Evolutionary conservation across 1,139 yeast genomes (phyloP), one percentile per base, ranked within the genome.

Genomic region (Hansenula anomala): DNA sequence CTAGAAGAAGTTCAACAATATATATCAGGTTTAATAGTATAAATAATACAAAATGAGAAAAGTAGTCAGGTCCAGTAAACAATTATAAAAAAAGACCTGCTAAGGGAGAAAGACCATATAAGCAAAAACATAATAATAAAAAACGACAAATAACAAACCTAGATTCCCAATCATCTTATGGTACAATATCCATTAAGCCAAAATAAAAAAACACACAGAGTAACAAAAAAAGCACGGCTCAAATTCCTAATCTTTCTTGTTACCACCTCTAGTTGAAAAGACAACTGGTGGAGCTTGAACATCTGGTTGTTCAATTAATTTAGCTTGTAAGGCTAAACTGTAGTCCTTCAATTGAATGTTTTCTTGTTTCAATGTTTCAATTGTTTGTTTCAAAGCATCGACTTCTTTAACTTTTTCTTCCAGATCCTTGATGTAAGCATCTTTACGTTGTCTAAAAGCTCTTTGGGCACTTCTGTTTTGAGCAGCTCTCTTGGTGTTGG

Each of bases 401-500:
- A 77, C 75, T 56, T 80, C 82, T 35, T 72, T 69, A 6, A 85
- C 86, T 56, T 80, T 80, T 28, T 67, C 61, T 63, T 88, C 96
- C 45, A 88, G 68, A 36, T 86, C 90, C 60, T 80, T 83, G 49
- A 88, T 78, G 54, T 85, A 79, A 44, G 75, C 73, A 51, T 86
- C 95, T 57, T 84, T 81, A 42, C 96, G 71, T 55, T 78, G 80
- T 56, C 96, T 73, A 63, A 87, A 88, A 11, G 95, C 95, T 50
- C 86, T 75, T 61, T 88, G 96, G 1, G 96, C 96, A 43, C 78
- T 80, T 54, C 96, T 69, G 64, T 88, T 88, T 61, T 88, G 96
- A 15, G 83, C 87, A 2, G 96, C 96, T 48, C 96, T 75, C 61
- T 85, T 86, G 30, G 94, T 78, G 44, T 69, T 72, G 13, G 81